Conservation (phyloP, 1,139 yeast species). For the Hemisphaericaspora lyxosophila region DNA sequence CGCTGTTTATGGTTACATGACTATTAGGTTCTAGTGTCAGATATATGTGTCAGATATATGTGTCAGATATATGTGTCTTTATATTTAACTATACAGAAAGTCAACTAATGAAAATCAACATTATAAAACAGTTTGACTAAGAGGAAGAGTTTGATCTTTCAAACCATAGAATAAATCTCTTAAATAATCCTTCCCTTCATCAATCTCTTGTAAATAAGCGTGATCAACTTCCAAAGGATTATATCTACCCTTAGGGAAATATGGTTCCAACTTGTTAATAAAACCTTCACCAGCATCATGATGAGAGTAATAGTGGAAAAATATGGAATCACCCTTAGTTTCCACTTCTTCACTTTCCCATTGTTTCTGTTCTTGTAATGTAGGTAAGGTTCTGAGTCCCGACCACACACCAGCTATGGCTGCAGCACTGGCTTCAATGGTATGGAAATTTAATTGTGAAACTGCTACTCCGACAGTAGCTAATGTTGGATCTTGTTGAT, state of each 20-base stretch:
- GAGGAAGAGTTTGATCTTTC: slow-evolving; percentile 13
- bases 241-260: slow-evolving; percentile 24
- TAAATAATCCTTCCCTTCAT: slow-evolving; percentile 21
- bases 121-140: slow-evolving; percentile 10
- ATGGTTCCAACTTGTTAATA: slow-evolving; percentile 23
- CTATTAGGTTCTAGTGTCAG: not conserved
- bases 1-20: not conserved
- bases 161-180: slow-evolving; percentile 26
- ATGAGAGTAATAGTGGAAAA: slow-evolving; percentile 28
- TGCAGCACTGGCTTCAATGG: slow-evolving; percentile 44
- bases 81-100: not conserved
- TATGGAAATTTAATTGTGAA: slow-evolving; percentile 40
- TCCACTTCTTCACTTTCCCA: slow-evolving; percentile 29
- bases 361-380: slow-evolving; percentile 26
- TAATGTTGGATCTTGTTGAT: slow-evolving; percentile 42
- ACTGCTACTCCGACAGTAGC: slow-evolving; percentile 41
- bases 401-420: slow-evolving; percentile 52
- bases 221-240: slow-evolving; percentile 28
- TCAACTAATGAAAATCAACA: not conserved
- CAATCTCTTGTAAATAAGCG: slow-evolving; percentile 23
- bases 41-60: not conserved
- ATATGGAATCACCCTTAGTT: slow-evolving; percentile 21
- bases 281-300: slow-evolving; percentile 20
- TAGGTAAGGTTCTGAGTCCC: slow-evolving; percentile 26
- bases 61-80: not conserved